Conservation (phyloP, 164 flowering plant species). For the Kalanchoe fedtschenkoi region DNA sequence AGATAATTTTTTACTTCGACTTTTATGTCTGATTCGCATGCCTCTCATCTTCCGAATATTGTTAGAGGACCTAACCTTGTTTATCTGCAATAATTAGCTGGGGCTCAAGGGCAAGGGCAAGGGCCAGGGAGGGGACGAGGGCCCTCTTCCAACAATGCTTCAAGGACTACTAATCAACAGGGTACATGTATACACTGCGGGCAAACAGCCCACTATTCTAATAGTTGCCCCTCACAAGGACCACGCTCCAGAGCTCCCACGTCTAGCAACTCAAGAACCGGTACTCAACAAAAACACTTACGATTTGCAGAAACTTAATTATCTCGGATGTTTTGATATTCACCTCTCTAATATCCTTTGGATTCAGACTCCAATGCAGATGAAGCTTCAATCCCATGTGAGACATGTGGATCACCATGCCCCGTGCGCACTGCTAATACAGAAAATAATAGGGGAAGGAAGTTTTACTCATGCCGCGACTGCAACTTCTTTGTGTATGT, state of each 20-base stretch:
- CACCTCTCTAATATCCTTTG: neutral
- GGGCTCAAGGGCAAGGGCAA: neutral
- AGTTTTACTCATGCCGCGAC: slow-evolving; percentile 74
- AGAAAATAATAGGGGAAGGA: slow-evolving; percentile 76
- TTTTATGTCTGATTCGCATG: no score
- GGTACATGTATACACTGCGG: slow-evolving; percentile 46
- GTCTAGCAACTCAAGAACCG: slow-evolving; percentile 21
- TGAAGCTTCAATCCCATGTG: slow-evolving; percentile 51
- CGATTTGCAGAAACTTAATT: no score
- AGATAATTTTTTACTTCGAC: no score
- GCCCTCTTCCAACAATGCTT: slow-evolving; percentile 31
- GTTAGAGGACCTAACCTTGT: neutral
- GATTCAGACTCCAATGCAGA: slow-evolving; percentile 30
- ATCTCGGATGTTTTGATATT: neutral
- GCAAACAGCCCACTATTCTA: slow-evolving; percentile 59
- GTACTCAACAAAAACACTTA: slow-evolving; percentile 14
- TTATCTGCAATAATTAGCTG: neutral
- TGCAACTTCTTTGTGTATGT: slow-evolving; percentile 92
- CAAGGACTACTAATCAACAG: slow-evolving; percentile 33
- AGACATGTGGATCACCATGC: slow-evolving; percentile 59
- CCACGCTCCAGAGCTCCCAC: slow-evolving; percentile 26
- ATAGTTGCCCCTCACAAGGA: slow-evolving; percentile 47
- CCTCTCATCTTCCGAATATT: neutral
- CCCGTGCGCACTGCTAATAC: slow-evolving; percentile 73
- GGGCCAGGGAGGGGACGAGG: slow-evolving; percentile 29